phyloP scores from a whole-genome alignment of 2,329 filamentous ascomycete species.

The Botrytis deweyae region DNA sequence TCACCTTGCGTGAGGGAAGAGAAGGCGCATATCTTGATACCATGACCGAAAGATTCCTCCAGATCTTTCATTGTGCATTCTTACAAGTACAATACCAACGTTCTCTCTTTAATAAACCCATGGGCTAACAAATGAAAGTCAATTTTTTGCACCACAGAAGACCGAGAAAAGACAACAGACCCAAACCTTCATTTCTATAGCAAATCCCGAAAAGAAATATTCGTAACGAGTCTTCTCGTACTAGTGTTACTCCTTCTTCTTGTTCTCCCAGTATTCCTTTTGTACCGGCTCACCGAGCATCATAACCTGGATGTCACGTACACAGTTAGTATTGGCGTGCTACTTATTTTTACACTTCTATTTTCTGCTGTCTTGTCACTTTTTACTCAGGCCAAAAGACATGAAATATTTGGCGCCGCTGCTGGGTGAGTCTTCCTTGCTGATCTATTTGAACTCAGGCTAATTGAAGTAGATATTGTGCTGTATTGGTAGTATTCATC shows the following conservation, averaged over 20 bases:
- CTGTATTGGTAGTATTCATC: conserved; percentile 32
- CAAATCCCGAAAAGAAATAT: conserved; percentile 20
- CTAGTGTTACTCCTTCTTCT: conserved; percentile 12
- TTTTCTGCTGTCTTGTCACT: conserved; percentile 29
- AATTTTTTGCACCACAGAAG: conserved; percentile 23
- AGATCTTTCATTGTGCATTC: conserved; percentile 23
- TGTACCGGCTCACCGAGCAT: conserved; percentile 23
- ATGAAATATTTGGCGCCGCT: conserved; percentile 34
- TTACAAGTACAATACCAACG: not conserved
- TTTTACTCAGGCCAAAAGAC: conserved; percentile 33
- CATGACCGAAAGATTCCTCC: conserved; percentile 37
- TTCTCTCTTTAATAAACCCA: not conserved
- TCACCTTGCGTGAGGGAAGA: conserved; percentile 42
- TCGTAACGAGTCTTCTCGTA: conserved; percentile 8
- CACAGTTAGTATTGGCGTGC: conserved; percentile 26
- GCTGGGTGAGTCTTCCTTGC: conserved; percentile 30
- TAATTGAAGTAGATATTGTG: conserved; percentile 26
- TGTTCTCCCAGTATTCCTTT: conserved; percentile 26
- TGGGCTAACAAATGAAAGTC: not conserved
- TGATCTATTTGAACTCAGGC: not conserved
- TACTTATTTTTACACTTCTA: conserved; percentile 30
- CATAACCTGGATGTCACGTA: conserved; percentile 18
- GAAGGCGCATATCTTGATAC: conserved; percentile 45
- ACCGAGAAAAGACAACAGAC: conserved; percentile 4
- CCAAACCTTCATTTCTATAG: conserved; percentile 15